These are phyloP conservation scores for Jatropha podagrica DNA, from an alignment of 441 rosid genomes.

Conservation along the genomic window DNA sequence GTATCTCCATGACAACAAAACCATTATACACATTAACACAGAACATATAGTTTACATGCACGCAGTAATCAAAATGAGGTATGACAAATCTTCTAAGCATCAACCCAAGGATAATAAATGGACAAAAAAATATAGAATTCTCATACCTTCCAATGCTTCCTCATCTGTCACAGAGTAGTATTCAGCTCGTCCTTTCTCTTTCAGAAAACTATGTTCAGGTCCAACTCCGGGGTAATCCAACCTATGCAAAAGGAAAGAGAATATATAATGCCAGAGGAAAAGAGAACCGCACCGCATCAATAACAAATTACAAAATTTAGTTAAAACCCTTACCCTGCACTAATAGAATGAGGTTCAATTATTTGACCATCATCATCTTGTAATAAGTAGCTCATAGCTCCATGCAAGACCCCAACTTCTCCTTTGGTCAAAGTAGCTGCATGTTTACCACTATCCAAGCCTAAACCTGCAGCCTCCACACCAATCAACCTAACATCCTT, in stretches of 20 bases:
- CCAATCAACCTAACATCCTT: conserved; percentile 77
- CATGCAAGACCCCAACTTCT: conserved; percentile 89
- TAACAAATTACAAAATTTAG: background rate
- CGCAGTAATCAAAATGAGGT: background rate
- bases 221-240: conserved; percentile 99
- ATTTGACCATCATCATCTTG: conserved; percentile 97
- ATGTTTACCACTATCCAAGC: conserved; percentile 90
- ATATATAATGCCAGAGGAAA: background rate
- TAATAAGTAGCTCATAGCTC: conserved; percentile 92
- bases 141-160: conserved; percentile 87
- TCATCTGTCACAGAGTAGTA: conserved; percentile 81
- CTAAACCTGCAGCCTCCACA: conserved; percentile 95
- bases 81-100: background rate
- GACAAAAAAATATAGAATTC: background rate
- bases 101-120: background rate
- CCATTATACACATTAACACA: background rate
- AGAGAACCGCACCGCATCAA: background rate
- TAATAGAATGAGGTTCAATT: conserved; percentile 88
- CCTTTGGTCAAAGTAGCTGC: conserved; percentile 90
- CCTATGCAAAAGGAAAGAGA: conserved; percentile 33
- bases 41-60: background rate
- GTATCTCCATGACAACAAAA: background rate
- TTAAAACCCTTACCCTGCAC: conserved; percentile 66
- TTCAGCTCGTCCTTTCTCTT: conserved; percentile 83
- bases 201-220: conserved; percentile 94